Conservation (phyloP, 2,329 filamentous ascomycete species). For the Mariannaea elegans region DNA sequence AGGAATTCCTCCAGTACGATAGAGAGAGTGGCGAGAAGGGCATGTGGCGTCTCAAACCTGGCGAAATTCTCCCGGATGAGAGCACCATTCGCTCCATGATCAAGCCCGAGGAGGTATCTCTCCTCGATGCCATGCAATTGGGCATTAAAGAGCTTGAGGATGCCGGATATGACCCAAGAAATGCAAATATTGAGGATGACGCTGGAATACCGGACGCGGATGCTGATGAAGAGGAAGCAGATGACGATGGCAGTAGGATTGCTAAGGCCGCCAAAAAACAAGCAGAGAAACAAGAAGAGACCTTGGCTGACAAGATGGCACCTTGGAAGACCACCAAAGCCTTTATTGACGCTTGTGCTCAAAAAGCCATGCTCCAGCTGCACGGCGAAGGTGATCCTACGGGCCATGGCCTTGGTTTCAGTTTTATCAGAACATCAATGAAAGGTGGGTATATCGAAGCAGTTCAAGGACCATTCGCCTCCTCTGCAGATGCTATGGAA, state of each 20-base stretch:
- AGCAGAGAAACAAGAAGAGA: slow-evolving; percentile 67
- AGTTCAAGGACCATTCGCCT: slow-evolving; percentile 71
- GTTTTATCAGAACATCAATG: slow-evolving; percentile 98
- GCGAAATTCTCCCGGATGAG: slow-evolving; percentile 82
- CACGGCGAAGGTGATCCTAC: slow-evolving; percentile 96
- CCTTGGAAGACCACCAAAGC: slow-evolving; percentile 98
- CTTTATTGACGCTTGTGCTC: slow-evolving; percentile 90
- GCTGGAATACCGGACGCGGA: slow-evolving; percentile 70
- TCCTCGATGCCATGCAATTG: slow-evolving; percentile 96
- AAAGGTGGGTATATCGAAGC: slow-evolving; percentile 94
- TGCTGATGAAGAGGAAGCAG: slow-evolving; percentile 62
- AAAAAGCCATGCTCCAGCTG: slow-evolving; percentile 95
- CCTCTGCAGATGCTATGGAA: slow-evolving; percentile 83
- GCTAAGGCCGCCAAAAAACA: slow-evolving; percentile 54
- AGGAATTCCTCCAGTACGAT: slow-evolving; percentile 93
- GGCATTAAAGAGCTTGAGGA: slow-evolving; percentile 91
- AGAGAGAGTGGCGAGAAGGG: slow-evolving; percentile 78
- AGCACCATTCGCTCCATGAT: slow-evolving; percentile 86
- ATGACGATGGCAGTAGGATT: slow-evolving; percentile 53
- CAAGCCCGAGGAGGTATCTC: slow-evolving; percentile 92
- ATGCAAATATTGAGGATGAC: slow-evolving; percentile 70
- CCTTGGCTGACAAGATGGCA: slow-evolving; percentile 86
- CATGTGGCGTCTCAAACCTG: slow-evolving; percentile 78
- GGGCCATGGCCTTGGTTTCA: slow-evolving; percentile 91
- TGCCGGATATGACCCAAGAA: slow-evolving; percentile 80